Evolutionary conservation across 2,329 filamentous ascomycete species (phyloP).

Genomic region (Teratosphaeria destructans): DNA sequence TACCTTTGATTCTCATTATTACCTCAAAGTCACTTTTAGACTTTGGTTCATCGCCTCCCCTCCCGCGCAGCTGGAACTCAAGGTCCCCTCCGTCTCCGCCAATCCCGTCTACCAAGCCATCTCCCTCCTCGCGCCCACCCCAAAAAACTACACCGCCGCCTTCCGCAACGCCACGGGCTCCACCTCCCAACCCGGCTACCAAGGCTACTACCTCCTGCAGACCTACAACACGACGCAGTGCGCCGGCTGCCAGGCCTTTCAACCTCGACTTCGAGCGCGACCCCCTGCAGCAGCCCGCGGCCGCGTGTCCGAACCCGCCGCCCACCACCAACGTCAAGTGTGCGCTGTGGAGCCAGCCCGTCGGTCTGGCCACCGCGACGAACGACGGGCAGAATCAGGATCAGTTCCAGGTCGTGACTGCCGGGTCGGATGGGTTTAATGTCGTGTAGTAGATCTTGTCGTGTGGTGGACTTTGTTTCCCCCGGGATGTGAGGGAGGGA

Average conservation of each 20-base stretch:
- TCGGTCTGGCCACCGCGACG: slow-evolving; percentile 19
- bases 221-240: slow-evolving; percentile 13
- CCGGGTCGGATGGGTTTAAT: background rate
- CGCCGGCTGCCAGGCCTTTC: slow-evolving; percentile 12
- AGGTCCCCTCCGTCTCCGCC: background rate
- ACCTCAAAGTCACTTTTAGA: background rate
- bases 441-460: background rate
- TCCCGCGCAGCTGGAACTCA: background rate
- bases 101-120: background rate
- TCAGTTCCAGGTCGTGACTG: slow-evolving; percentile 25
- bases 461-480: too few species aligned
- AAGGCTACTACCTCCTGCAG: slow-evolving; percentile 8
- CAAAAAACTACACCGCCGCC: background rate
- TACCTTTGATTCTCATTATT: too few species aligned
- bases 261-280: slow-evolving; percentile 24
- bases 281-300: slow-evolving; percentile 22
- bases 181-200: slow-evolving; percentile 1
- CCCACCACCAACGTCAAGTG: slow-evolving; percentile 27
- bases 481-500: too few species aligned
- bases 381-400: slow-evolving; percentile 26
- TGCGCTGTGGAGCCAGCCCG: slow-evolving; percentile 23
- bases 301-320: slow-evolving; percentile 24
- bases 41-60: background rate
- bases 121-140: background rate
- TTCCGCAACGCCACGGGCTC: background rate